These are phyloP conservation scores for Phytophthora macrochlamydospora DNA, from an alignment of 352 stramenopile genomes.

Conservation along the genomic window DNA sequence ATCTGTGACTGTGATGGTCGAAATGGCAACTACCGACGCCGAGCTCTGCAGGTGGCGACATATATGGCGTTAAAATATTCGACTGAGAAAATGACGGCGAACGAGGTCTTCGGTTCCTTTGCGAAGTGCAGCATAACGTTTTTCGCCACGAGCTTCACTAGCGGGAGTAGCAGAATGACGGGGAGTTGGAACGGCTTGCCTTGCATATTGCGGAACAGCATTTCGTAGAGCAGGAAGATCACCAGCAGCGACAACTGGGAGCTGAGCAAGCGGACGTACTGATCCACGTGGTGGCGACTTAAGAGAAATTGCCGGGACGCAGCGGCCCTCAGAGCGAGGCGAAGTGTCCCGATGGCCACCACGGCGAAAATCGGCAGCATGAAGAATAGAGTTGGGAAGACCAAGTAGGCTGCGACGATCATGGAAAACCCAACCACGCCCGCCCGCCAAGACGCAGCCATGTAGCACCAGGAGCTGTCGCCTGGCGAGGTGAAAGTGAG, in stretches of 20 bases:
- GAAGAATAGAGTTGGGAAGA: constrained; percentile 10
- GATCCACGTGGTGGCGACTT: background rate
- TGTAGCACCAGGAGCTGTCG: too few relatives aligned
- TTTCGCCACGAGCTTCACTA: constrained; percentile 25
- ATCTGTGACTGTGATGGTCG: constrained; percentile 11
- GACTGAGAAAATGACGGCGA: constrained; percentile 21
- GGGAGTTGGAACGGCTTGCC: background rate
- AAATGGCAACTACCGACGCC: constrained; percentile 5
- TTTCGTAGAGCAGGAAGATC: constrained; percentile 7
- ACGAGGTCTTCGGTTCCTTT: constrained; percentile 17
- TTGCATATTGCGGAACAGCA: background rate
- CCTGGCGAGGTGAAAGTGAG: too few relatives aligned
- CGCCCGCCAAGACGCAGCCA: too few relatives aligned
- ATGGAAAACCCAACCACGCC: background rate
- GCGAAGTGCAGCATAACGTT: constrained; percentile 11
- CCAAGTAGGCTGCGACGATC: background rate
- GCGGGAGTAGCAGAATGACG: constrained; percentile 9
- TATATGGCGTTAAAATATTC: constrained; percentile 27
- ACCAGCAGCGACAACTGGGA: background rate
- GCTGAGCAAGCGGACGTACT: too few relatives aligned
- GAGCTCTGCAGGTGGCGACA: constrained; percentile 21
- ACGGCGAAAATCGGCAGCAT: constrained; percentile 1
- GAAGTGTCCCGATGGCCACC: background rate
- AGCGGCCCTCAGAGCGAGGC: background rate
- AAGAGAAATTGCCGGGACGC: background rate